Evolutionary conservation across 129 eudicot species (phyloP), one percentile per base, ranked within the genome.

Genomic region (Ambrosia trifida): DNA sequence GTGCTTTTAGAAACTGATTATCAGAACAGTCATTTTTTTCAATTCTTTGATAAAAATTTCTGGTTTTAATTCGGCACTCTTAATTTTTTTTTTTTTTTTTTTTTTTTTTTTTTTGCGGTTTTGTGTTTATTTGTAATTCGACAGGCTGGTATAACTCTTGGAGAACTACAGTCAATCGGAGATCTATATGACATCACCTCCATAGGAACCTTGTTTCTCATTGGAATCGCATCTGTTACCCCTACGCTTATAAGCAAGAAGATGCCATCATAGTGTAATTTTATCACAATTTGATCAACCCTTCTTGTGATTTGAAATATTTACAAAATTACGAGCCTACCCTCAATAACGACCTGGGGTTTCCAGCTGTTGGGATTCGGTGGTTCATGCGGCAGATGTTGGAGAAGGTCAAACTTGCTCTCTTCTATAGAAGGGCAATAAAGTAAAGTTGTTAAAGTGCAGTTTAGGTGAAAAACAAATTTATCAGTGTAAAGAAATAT

Each of bases 141-240:
- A 49, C 84, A 89, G 95, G 98, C 98, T 16, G 98, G 98, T 78
- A 85, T 93, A 73, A 86, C 98, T 61, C 96, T 93, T 43, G 92
- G 98, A 53, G 96, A 93, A 51, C 70, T 93, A 79, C 87, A 83
- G 17, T 93, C 98, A 28, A 73, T 89, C 30, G 95, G 92, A 57
- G 98, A 93, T 77, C 86, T 93, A 7, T 93, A 93, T 31, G 95
- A 93, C 77, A 73, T 89, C 63, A 86, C 90, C 51, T 89, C 98
- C 3, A 80, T 89, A 36, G 95, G 90, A 50, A 89, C 95, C 11
- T 72, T 87, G 67, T 93, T 93, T 80, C 87, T 93, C 7, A 93
- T 93, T 1, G 96, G 98, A 17, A 69, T 87, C 61, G 85, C 87
- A 44, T 41, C 82, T 17, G 73, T 93, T 54, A 89, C 95, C 40